Conservation (phyloP, 495 filamentous ascomycete species). For the Talaromyces proteolyticus region DNA sequence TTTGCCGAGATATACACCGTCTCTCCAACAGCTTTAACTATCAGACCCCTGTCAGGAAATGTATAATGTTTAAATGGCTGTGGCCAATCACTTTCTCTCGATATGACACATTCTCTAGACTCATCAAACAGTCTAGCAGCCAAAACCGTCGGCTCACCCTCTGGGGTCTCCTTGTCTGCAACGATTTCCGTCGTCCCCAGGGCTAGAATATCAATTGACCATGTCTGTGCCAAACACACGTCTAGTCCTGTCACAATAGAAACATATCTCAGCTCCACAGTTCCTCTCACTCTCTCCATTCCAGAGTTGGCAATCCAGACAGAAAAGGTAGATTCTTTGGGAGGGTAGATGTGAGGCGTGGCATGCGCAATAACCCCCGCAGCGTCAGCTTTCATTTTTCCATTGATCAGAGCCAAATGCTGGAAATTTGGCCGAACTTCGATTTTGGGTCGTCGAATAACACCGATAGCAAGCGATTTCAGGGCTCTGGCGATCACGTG, state of each 20-base stretch:
- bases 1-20: slow-evolving; percentile 17
- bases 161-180: slow-evolving; percentile 32
- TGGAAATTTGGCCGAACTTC: not conserved
- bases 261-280: slow-evolving; percentile 66
- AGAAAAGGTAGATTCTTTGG: slow-evolving; percentile 55
- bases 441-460: slow-evolving; percentile 37
- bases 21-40: slow-evolving; percentile 15
- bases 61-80: slow-evolving; percentile 86
- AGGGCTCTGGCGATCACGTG: slow-evolving; percentile 69
- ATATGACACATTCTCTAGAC: slow-evolving; percentile 46
- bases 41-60: slow-evolving; percentile 39
- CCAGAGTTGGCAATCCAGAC: slow-evolving; percentile 74
- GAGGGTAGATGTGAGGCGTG: slow-evolving; percentile 55
- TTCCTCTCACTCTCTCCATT: slow-evolving; percentile 46
- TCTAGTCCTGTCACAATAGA: slow-evolving; percentile 66
- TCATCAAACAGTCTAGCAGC: slow-evolving; percentile 54
- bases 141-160: slow-evolving; percentile 52
- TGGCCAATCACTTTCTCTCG: slow-evolving; percentile 83
- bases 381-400: not conserved
- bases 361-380: slow-evolving; percentile 35
- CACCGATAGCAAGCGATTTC: slow-evolving; percentile 57
- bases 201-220: slow-evolving; percentile 28
- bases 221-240: slow-evolving; percentile 36
- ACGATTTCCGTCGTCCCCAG: slow-evolving; percentile 76
- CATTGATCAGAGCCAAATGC: not conserved